A percentile compares a stretch with the other conserved stretches of the same genome.
Evolutionary conservation across 2,329 filamentous ascomycete species (phyloP).

Genomic region (Diatrype stigma): DNA sequence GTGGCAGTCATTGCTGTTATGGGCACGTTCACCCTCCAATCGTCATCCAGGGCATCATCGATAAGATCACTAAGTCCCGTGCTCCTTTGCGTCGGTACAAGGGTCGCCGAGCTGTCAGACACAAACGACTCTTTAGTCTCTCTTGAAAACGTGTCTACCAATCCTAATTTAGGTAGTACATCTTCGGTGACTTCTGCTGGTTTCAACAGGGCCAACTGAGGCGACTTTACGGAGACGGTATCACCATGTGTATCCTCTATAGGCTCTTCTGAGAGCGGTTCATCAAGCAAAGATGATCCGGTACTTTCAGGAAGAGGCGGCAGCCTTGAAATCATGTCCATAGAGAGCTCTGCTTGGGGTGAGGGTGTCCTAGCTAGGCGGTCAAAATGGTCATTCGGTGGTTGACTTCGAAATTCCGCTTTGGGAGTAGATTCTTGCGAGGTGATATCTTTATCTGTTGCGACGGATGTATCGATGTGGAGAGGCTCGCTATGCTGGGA

Average conservation of each 20-base stretch:
- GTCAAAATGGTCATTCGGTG: conserved; percentile 3
- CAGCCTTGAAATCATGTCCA: conserved; percentile 7
- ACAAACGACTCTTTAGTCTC: conserved; percentile 8
- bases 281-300: conserved; percentile 1
- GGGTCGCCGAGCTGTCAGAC: conserved; percentile 10
- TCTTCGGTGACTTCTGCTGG: neutral
- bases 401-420: conserved; percentile 1
- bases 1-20: conserved; percentile 5
- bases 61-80: conserved; percentile 3
- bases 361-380: conserved; percentile 1
- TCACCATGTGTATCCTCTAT: neutral
- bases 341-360: conserved; percentile 2
- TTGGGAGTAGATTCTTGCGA: conserved; percentile 9
- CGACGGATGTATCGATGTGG: conserved; percentile 13
- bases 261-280: neutral
- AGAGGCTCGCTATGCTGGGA: conserved; percentile 1
- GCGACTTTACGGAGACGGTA: conserved; percentile 19
- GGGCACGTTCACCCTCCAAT: conserved; percentile 1
- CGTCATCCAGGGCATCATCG: conserved; percentile 4
- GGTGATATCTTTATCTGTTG: neutral
- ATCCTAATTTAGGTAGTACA: neutral
- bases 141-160: neutral
- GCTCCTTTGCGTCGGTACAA: conserved; percentile 5
- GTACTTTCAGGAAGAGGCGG: conserved; percentile 12
- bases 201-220: conserved; percentile 12